Evolutionary conservation across 2,329 filamentous ascomycete genomes (phyloP).

Genomic region (Cordyceps farinosa): DNA sequence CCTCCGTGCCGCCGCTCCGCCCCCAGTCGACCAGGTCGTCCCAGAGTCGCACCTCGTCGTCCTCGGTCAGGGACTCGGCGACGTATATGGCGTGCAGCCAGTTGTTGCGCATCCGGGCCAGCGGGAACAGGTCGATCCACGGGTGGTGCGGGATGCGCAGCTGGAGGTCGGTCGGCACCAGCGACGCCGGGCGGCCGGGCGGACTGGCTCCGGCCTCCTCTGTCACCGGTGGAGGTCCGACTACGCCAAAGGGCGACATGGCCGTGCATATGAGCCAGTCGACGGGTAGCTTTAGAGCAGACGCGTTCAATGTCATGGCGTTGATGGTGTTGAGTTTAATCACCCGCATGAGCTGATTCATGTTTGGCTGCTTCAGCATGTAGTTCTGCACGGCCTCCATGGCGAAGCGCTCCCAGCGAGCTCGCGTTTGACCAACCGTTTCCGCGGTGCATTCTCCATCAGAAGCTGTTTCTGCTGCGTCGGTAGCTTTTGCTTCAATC

Average conservation of each 20-base stretch:
- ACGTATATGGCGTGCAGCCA: conserved; percentile 22
- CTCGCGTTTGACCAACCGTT: neutral
- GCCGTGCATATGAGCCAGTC: neutral
- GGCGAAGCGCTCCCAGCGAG: neutral
- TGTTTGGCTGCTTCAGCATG: neutral
- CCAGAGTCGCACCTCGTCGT: neutral
- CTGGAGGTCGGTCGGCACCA: conserved; percentile 17
- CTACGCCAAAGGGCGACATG: neutral
- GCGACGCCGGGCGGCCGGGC: neutral
- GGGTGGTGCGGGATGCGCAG: conserved; percentile 28
- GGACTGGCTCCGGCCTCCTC: neutral
- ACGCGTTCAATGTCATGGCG: neutral
- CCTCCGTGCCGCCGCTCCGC: neutral
- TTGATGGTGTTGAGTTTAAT: neutral
- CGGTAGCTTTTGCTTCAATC: neutral
- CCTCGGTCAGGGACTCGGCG: neutral
- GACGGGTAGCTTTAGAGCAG: neutral
- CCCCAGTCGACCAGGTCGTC: neutral
- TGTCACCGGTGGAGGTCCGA: neutral
- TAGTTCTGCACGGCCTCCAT: neutral
- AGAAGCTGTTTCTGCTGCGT: neutral
- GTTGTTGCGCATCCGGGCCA: conserved; percentile 34
- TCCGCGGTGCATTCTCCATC: neutral
- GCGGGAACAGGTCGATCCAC: conserved; percentile 36
- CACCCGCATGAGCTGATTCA: neutral